Evolutionary conservation across 768 basidiomycete genomes (phyloP), one percentile per base, ranked within the genome.

Genomic region (Pholiota conissans): DNA sequence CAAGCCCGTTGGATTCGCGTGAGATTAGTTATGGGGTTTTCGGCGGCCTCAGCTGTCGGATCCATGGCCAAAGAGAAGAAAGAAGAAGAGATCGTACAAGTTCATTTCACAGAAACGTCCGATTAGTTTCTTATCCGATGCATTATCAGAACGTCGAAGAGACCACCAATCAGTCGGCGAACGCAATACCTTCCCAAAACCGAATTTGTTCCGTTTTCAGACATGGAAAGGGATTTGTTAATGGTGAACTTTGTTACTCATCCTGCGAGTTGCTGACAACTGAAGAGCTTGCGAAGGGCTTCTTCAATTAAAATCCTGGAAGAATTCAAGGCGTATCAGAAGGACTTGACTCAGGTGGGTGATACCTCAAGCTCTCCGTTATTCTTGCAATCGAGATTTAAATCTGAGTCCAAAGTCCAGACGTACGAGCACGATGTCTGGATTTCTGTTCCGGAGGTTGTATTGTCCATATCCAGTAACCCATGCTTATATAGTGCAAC

Each of bases 1-100:
- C n/a, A 4, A 30, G 49, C 45, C 61, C 57, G 61, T 48, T 42
- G 39, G 34, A 20, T 52, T 62, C 61, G 61, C 55, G 61, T 57
- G 55, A 48, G 50, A 52, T 56, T 42, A 6, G 18, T 56, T 56
- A 35, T 49, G 56, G 60, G 48, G 40, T 49, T 7, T 27, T 9
- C 27, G 27, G 47, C 27, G 16, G 29, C n/a, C n/a, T n/a, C n/a
- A n/a, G n/a, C n/a, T n/a, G n/a, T n/a, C n/a, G n/a, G n/a, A n/a
- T 49, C 16, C 29, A 39, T 39, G 37, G n/a, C 37, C 37, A 39
- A n/a, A n/a, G 37, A 39, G 37, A 39, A 16, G 37, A 39, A 39
- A 18, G 7, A 32, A 13, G 30, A 32, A 32, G 30, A 6, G 30
- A 32, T 6, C 7, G 30, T 6, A 32, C 7, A 32, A 32, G 6